Percentiles rank a stretch among this genome's conserved stretches.
Evolutionary conservation across 441 rosid genomes (phyloP).

Genomic region (Gossypium davidsonii): DNA sequence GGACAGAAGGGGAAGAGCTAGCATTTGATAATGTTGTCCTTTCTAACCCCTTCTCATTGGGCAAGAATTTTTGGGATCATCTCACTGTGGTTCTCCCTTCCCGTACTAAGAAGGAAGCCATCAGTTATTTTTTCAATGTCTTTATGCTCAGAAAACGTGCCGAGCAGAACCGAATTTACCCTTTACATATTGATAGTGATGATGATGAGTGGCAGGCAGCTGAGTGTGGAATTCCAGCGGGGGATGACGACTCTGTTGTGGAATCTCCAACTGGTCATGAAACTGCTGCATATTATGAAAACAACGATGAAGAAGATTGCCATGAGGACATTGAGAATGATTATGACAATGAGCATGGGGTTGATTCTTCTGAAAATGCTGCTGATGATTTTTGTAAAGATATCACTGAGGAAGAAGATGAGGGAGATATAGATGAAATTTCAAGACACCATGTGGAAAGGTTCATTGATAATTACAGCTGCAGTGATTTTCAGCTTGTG

Average conservation of each 20-base stretch:
- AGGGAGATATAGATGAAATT: slow-evolving; percentile 30
- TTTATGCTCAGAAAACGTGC: slow-evolving; percentile 45
- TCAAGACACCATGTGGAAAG: slow-evolving; percentile 16
- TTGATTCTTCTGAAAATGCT: slow-evolving; percentile 17
- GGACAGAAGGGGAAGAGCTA: slow-evolving; percentile 47
- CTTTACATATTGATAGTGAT: slow-evolving; percentile 45
- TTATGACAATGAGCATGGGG: slow-evolving; percentile 9
- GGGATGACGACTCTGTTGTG: slow-evolving; percentile 37
- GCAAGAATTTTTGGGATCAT: slow-evolving; percentile 46
- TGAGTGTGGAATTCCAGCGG: slow-evolving; percentile 23
- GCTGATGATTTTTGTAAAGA: background rate
- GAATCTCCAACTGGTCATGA: slow-evolving; percentile 32
- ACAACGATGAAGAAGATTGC: slow-evolving; percentile 21
- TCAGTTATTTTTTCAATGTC: slow-evolving; percentile 62
- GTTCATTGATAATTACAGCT: slow-evolving; percentile 9
- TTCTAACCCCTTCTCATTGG: slow-evolving; percentile 39
- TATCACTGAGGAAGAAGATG: slow-evolving; percentile 26
- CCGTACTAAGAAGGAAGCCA: slow-evolving; percentile 34
- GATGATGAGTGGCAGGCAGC: slow-evolving; percentile 49
- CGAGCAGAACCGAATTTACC: slow-evolving; percentile 42
- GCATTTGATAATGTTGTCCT: slow-evolving; percentile 38
- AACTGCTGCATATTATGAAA: slow-evolving; percentile 15
- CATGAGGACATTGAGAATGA: slow-evolving; percentile 25
- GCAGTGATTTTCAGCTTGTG: slow-evolving; percentile 6
- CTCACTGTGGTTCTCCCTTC: slow-evolving; percentile 38